Percentiles rank a stretch among this genome's conserved stretches.
Evolutionary conservation across 371 early-diverging fungal genomes (phyloP).

Genomic region (Paraphysoderma sedebokerense): DNA sequence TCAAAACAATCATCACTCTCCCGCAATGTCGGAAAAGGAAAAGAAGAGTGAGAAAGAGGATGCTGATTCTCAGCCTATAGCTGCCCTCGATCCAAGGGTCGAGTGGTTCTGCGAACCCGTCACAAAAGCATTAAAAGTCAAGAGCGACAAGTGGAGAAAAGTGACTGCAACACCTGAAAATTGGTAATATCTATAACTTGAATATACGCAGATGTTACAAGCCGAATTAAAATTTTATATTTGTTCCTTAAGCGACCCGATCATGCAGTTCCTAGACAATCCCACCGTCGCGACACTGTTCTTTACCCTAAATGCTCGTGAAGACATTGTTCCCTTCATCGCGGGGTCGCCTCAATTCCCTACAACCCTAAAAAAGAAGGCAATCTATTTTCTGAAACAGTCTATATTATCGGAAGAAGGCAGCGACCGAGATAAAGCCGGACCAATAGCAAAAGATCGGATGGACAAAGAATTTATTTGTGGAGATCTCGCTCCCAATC

Average conservation of each 20-base stretch:
- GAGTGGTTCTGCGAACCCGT: conserved; percentile 25
- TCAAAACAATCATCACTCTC: neutral
- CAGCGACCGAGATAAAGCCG: neutral
- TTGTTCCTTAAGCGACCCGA: conserved; percentile 14
- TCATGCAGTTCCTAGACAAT: conserved; percentile 26
- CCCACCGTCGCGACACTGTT: conserved; percentile 1
- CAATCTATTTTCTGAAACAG: conserved; percentile 29
- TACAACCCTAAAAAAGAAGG: conserved; percentile 21
- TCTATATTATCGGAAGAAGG: neutral
- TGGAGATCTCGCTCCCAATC: conserved; percentile 29
- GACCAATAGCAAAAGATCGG: conserved; percentile 6
- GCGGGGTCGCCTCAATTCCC: conserved; percentile 15
- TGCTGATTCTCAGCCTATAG: neutral
- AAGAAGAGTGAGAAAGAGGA: neutral
- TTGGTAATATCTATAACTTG: conserved; percentile 11
- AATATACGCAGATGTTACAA: too few species aligned
- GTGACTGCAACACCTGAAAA: conserved; percentile 19
- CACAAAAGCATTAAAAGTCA: conserved; percentile 22
- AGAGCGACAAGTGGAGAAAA: conserved; percentile 40
- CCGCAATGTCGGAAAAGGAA: conserved; percentile 5
- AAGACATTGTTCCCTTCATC: neutral
- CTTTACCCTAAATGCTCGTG: conserved; percentile 22
- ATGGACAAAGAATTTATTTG: conserved; percentile 27
- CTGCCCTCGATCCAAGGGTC: conserved; percentile 4
- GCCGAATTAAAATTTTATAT: too few species aligned